Base-by-base conservation (phyloP, 805 yeast genomes). In the Hanseniaspora nectarophila region DNA sequence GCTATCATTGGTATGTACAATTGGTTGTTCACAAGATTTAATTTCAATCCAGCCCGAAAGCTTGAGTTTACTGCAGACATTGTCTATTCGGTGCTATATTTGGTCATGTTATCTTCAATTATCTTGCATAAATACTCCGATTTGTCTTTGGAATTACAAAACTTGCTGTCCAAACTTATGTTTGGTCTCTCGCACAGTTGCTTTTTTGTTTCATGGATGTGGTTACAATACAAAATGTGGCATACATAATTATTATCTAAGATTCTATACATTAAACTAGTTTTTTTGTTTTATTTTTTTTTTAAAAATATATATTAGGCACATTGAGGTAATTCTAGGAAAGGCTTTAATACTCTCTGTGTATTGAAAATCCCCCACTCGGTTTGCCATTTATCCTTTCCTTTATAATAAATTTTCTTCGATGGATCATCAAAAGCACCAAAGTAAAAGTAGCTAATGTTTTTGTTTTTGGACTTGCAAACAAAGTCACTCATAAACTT, bases 131-230 rank as follows among this genome's bases (percentile, higher is more conserved):
- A 64, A 34, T 58, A 65, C 21, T 54, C 73, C 9, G 58, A 56
- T 0, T 80, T 94, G 1, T 86, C 90, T 1, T 55, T 63, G 1
- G 62, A 66, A 35, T 82, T 78, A 56, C 96, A 97, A 1, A 97
- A 92, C 64, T 58, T 92, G 5, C 86, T 92, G 89, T 85, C 85
- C 0, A 72, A 90, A 23, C 74, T 78, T 3, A 92, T 92, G 61
- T 78, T 82, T 39, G 60, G 81, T 0, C 60, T 88, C 3, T 82
- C 92, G 0, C 88, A 86, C 61, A 82, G 76, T 0, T 85, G 88
- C 54, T 90, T 89, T 59, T 63, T 68, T 0, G 60, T 83, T 43
- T 85, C 85, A 59, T 89, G 88, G 80, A 56, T 87, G n/a, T 92
- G 96, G 95, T 9, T 49, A 5, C 32, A 34, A 12, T 16, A 33